These are phyloP conservation scores for Glycine latifolia DNA, from an alignment of 306 rosid genomes.

Conservation along the genomic window DNA sequence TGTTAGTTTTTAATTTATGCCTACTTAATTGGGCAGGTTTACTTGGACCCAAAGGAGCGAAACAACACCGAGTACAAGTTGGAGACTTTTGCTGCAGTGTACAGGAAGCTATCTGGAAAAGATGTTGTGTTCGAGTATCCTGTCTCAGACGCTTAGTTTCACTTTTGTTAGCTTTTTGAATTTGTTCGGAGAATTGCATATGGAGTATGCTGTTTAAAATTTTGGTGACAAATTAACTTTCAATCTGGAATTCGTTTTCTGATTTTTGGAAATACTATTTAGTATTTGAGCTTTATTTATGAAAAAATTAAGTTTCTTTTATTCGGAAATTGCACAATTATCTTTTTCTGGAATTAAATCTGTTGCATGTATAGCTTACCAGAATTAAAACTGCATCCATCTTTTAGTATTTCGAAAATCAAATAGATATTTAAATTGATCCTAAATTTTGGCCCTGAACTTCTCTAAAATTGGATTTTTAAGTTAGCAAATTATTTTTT, in stretches of 20 bases:
- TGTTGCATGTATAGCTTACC: background rate
- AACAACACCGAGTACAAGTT: constrained; percentile 93
- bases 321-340: background rate
- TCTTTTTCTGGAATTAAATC: background rate
- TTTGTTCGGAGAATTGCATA: constrained; percentile 19
- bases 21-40: constrained; percentile 53
- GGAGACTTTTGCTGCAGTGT: constrained; percentile 85
- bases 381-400: background rate
- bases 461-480: no score
- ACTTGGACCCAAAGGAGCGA: constrained; percentile 88
- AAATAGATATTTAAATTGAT: no score
- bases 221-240: constrained; percentile 38
- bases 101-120: constrained; percentile 88
- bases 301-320: background rate
- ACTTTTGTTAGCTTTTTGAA: background rate
- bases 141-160: constrained; percentile 61
- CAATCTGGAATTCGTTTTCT: constrained; percentile 3
- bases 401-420: background rate
- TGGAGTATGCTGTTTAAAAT: constrained; percentile 37
- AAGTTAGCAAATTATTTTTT: no score
- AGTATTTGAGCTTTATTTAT: background rate
- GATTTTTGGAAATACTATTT: background rate
- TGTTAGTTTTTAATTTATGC: background rate
- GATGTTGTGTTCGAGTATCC: constrained; percentile 92
- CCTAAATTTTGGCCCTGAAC: no score